Percentiles rank a stretch among this genome's conserved stretches.
phyloP scores from a whole-genome alignment of 306 rosid species.

The Ziziphus jujuba region DNA sequence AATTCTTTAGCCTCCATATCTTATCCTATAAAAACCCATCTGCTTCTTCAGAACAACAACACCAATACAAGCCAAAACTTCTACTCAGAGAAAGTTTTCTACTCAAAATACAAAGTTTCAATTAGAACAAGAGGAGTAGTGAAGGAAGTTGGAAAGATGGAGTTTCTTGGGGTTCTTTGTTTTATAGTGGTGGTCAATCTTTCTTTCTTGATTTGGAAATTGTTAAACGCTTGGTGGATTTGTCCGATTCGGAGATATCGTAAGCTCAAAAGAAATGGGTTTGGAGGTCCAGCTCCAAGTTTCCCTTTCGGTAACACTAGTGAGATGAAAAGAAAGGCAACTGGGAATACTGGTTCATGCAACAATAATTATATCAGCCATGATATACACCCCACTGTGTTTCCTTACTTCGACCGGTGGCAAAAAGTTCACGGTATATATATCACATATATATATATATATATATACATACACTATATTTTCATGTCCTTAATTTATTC shows the following conservation, averaged over 20 bases:
- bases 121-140: too few species aligned
- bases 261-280: constrained; percentile 60
- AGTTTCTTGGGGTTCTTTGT: too few species aligned
- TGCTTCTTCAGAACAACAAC: too few species aligned
- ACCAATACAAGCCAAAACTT: too few species aligned
- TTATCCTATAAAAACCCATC: too few species aligned
- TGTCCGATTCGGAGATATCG: constrained; percentile 35
- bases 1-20: too few species aligned
- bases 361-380: constrained; percentile 26
- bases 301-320: constrained; percentile 68
- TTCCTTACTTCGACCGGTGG: constrained; percentile 74
- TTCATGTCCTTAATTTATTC: too few species aligned
- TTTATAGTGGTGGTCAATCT: not conserved
- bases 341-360: not conserved
- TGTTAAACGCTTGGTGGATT: constrained; percentile 55
- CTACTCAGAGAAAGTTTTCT: too few species aligned
- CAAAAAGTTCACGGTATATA: constrained; percentile 55
- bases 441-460: too few species aligned
- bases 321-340: constrained; percentile 51
- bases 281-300: constrained; percentile 64
- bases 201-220: constrained; percentile 17
- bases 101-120: too few species aligned
- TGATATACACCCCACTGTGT: constrained; percentile 60
- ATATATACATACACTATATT: too few species aligned
- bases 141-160: too few species aligned